A percentile compares a stretch with the other conserved stretches of the same genome.
phyloP scores from a whole-genome alignment of 306 rosid species.

The Gastrolobium bilobum region DNA sequence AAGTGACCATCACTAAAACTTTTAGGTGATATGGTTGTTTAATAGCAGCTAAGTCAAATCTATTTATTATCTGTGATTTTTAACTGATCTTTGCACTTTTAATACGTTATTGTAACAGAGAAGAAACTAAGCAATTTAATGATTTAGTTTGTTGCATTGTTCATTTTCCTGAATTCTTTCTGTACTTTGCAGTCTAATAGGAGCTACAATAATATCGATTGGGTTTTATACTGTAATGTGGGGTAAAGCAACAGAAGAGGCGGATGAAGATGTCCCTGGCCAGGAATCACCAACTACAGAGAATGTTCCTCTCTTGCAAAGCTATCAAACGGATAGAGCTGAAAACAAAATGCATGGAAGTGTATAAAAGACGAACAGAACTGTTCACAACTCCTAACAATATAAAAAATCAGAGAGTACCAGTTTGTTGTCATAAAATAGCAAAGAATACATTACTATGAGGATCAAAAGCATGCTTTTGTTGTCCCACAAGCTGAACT shows the following conservation, averaged over 20 bases:
- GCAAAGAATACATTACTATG: not conserved
- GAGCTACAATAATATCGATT: constrained; percentile 43
- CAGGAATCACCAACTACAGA: constrained; percentile 53
- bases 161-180: not conserved
- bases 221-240: constrained; percentile 38
- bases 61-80: not conserved
- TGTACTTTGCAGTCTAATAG: constrained; percentile 50
- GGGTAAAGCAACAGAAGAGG: constrained; percentile 40
- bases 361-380: constrained; percentile 33
- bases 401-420: not conserved
- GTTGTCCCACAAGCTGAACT: not conserved
- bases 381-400: not conserved
- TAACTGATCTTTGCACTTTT: not conserved
- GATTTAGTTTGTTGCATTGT: constrained; percentile 7
- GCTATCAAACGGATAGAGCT: constrained; percentile 34
- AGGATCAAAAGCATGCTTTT: not conserved
- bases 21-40: no score
- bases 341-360: constrained; percentile 37
- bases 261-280: constrained; percentile 24
- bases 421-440: not conserved
- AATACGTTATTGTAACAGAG: not conserved
- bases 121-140: not conserved
- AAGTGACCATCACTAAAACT: no score
- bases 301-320: constrained; percentile 54
- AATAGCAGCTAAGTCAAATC: not conserved